phyloP scores from a whole-genome alignment of 2,329 filamentous ascomycete genomes.

The Sarocladium oryzae region DNA sequence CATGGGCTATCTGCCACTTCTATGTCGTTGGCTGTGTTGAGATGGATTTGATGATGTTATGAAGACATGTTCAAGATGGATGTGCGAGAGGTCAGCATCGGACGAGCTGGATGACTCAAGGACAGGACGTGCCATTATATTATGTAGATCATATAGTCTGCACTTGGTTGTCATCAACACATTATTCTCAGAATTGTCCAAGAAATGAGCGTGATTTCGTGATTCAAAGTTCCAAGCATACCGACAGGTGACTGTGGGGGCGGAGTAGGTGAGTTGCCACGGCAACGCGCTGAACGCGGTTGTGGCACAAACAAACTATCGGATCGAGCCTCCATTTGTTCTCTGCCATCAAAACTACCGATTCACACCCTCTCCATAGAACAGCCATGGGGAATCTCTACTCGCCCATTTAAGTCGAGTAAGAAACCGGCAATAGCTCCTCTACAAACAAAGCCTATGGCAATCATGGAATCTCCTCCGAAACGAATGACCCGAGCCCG shows the following conservation, averaged over 20 bases:
- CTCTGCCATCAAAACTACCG: too few species aligned
- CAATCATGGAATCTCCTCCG: slow-evolving; percentile 49
- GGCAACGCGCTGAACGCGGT: not conserved
- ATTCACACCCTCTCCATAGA: too few species aligned
- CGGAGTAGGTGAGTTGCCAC: too few species aligned
- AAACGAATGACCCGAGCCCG: slow-evolving; percentile 52
- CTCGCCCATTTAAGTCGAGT: too few species aligned
- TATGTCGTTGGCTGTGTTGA: not conserved
- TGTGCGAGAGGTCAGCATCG: not conserved
- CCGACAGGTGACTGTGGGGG: too few species aligned
- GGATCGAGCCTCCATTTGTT: too few species aligned
- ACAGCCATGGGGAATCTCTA: not conserved
- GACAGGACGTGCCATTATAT: not conserved
- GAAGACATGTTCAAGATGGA: not conserved
- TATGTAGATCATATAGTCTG: not conserved
- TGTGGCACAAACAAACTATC: not conserved
- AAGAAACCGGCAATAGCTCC: not conserved
- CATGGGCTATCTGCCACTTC: too few species aligned
- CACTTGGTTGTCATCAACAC: too few species aligned
- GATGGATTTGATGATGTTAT: not conserved
- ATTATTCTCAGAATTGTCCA: not conserved
- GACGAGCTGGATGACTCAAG: not conserved
- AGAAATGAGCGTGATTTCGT: too few species aligned
- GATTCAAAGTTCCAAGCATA: too few species aligned
- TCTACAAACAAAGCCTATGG: not conserved